A percentile compares a stretch with the other conserved stretches of the same genome.
Evolutionary conservation across 768 basidiomycete species (phyloP).

Genomic region (Leucogyrophana mollusca): DNA sequence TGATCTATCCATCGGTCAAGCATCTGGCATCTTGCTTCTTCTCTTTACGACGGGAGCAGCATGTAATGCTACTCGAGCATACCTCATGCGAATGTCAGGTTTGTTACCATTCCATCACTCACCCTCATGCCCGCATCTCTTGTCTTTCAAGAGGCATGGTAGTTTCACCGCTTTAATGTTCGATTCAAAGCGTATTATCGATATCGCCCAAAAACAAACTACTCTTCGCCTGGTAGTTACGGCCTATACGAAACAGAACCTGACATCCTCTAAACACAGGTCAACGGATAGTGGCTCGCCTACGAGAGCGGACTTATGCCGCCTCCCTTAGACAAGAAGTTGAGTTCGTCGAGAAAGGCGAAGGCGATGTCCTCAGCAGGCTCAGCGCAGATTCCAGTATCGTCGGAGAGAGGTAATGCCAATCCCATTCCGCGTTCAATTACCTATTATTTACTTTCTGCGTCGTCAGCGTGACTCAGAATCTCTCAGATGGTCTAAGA

Average conservation of each 20-base stretch:
- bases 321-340: constrained; percentile 89
- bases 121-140: too few relatives aligned
- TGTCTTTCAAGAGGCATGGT: too few relatives aligned
- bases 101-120: constrained; percentile 19
- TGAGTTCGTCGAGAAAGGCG: constrained; percentile 88
- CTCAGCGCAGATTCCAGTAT: constrained; percentile 90
- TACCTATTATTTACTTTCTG: constrained; percentile 1
- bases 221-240: too few relatives aligned
- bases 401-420: constrained; percentile 81
- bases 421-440: background rate
- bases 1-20: constrained; percentile 76
- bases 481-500: constrained; percentile 77
- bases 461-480: constrained; percentile 65
- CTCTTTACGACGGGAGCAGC: constrained; percentile 85
- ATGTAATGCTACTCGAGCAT: constrained; percentile 81
- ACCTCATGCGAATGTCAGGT: constrained; percentile 87
- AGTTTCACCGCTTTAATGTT: too few relatives aligned
- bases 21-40: constrained; percentile 68
- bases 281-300: constrained; percentile 87
- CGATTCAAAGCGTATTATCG: too few relatives aligned
- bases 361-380: constrained; percentile 91
- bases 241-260: too few relatives aligned
- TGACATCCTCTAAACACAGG: constrained; percentile 34
- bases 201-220: too few relatives aligned
- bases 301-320: constrained; percentile 78